Evolutionary conservation across 2,329 filamentous ascomycete genomes (phyloP).

Genomic region (Tolypocladium sp.): DNA sequence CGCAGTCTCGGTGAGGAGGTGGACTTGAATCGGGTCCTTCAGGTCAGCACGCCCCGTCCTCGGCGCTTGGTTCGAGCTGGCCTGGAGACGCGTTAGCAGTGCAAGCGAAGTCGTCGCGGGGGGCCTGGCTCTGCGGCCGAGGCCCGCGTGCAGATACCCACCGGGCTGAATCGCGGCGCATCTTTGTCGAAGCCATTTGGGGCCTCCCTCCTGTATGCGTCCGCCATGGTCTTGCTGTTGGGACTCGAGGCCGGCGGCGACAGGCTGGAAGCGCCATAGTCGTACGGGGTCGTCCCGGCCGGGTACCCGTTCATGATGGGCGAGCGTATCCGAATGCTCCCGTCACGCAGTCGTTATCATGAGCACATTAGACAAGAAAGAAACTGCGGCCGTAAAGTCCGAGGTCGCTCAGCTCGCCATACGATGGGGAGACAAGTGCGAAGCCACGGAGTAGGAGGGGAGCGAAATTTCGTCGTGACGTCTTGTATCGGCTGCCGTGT

Average conservation of each 20-base stretch:
- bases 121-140: not conserved
- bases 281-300: conserved; percentile 23
- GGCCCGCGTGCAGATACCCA: conserved; percentile 25
- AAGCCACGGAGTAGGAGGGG: not conserved
- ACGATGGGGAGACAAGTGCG: not conserved
- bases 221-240: conserved; percentile 40
- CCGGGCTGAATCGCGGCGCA: conserved; percentile 45
- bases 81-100: conserved; percentile 23
- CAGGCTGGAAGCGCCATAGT: conserved; percentile 22
- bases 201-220: conserved; percentile 47
- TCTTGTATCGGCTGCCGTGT: not conserved
- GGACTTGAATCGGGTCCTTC: conserved; percentile 71
- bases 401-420: conserved; percentile 5
- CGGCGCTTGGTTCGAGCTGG: conserved; percentile 41
- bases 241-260: conserved; percentile 25
- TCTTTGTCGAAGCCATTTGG: conserved; percentile 21
- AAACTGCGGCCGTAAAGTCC: conserved; percentile 1
- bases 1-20: conserved; percentile 88
- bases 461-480: not conserved
- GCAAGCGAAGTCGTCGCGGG: not conserved
- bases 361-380: conserved; percentile 11
- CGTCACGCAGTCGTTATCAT: conserved; percentile 10
- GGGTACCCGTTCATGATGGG: conserved; percentile 30
- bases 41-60: conserved; percentile 51
- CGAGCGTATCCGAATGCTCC: conserved; percentile 1